Base-by-base conservation (phyloP, 768 basidiomycete species). In the Boletus sp. region DNA sequence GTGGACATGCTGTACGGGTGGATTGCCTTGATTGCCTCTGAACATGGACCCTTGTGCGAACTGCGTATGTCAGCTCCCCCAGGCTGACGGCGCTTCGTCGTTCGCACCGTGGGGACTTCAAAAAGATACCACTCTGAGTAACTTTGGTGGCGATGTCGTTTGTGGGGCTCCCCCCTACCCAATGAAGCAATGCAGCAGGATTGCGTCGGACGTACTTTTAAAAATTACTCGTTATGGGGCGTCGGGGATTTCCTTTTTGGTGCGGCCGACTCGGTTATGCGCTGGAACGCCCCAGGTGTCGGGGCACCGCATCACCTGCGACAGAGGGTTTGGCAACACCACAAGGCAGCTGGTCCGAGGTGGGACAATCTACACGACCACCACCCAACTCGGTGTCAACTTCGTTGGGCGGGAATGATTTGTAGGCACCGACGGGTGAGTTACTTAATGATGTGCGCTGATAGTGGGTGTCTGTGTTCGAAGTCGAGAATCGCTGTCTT, bases 11-110 rank as follows among this genome's bases (percentile, higher is more conserved):
- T 65, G 64, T 62, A 32, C 32, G 33, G 3, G 44, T 30, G 5
- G 58, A 60, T 56, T 37, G 56, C 44, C 42, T 30, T 30, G 69
- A 70, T 72, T 67, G 71, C 58, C 41, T 59, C 42, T 43, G 52
- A 48, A 58, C 46, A 60, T 33, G 58, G 45, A 65, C 58, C 54
- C 51, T 57, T 14, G 69, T 72, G 69, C 3, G 68, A 70, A 70
- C 29, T 53, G 58, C 13, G 29, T 70, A 54, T 54, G 70, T 69
- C 65, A 71, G 68, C 65, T 43, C 57, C 45, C 56, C 58, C 58
- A 48, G 21, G 60, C 59, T 49, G 57, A 42, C 23, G 34, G 41
- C 46, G 52, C 50, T 44, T 51, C 11, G 1, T 38, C 4, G 6
- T 35, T 23, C 5, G 17, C 14, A 44, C 27, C 44, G 43, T 60